phyloP scores from a whole-genome alignment of 495 filamentous ascomycete species.

The Aspergillus asperescens region DNA sequence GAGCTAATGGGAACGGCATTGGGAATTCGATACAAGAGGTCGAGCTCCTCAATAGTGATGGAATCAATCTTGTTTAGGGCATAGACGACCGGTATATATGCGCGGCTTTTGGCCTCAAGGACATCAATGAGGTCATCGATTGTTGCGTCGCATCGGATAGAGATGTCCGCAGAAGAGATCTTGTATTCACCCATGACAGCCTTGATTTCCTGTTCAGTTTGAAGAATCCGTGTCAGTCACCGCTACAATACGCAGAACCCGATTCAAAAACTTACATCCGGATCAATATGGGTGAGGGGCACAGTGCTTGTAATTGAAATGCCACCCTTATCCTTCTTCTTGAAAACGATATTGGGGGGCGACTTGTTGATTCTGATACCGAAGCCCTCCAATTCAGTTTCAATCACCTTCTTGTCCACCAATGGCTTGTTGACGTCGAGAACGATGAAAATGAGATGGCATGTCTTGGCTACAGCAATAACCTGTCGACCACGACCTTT shows the following conservation, averaged over 20 bases:
- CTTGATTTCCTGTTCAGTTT: conserved; percentile 68
- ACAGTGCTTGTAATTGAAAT: conserved; percentile 90
- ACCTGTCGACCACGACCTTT: conserved; percentile 98
- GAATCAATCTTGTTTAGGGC: conserved; percentile 98
- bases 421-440: conserved; percentile 97
- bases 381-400: conserved; percentile 94
- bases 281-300: conserved; percentile 84
- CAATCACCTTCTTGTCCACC: conserved; percentile 94
- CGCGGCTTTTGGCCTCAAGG: conserved; percentile 88
- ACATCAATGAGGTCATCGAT: conserved; percentile 92
- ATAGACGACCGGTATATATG: conserved; percentile 97
- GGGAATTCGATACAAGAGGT: conserved; percentile 92
- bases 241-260: not conserved
- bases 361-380: conserved; percentile 97
- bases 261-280: conserved; percentile 52
- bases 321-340: conserved; percentile 98
- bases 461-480: conserved; percentile 97
- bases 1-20: conserved; percentile 95
- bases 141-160: conserved; percentile 93
- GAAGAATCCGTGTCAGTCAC: conserved; percentile 18
- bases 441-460: conserved; percentile 97
- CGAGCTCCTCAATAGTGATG: conserved; percentile 94
- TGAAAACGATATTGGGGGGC: conserved; percentile 95
- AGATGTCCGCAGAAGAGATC: conserved; percentile 94
- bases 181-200: conserved; percentile 96